A percentile compares a stretch with the other conserved stretches of the same genome.
phyloP scores from a whole-genome alignment of 1,139 yeast genomes.

The Yamadazyma atmosphaerica region DNA sequence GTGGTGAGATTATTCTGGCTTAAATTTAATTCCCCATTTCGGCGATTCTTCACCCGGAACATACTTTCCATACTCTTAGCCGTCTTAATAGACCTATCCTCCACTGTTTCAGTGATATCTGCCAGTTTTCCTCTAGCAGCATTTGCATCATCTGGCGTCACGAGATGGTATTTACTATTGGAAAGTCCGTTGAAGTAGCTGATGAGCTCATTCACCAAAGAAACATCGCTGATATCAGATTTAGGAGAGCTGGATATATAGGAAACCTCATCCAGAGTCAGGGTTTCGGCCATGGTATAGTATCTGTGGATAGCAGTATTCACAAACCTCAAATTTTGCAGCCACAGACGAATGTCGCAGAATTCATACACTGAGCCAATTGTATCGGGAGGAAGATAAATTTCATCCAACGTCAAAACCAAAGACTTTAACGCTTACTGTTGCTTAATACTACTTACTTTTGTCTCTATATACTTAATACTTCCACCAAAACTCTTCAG shows the following conservation, averaged over 20 bases:
- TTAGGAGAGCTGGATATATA: not conserved
- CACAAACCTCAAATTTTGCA: not conserved
- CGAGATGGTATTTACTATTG: not conserved
- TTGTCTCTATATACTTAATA: too few species aligned
- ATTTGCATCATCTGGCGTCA: too few species aligned
- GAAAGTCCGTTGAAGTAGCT: conserved; percentile 4
- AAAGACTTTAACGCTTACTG: too few species aligned
- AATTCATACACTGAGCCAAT: too few species aligned
- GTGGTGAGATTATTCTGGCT: not conserved
- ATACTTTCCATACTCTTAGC: conserved; percentile 7
- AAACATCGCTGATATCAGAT: not conserved
- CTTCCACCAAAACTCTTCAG: too few species aligned
- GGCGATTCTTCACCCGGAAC: conserved; percentile 6
- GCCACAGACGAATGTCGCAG: conserved; percentile 1
- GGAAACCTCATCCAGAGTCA: conserved; percentile 9
- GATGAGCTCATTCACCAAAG: conserved; percentile 5
- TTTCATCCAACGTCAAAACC: too few species aligned
- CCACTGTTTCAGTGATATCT: not conserved
- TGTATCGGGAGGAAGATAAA: too few species aligned
- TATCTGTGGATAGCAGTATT: too few species aligned
- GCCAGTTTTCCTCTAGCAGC: not conserved
- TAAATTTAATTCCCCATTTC: conserved; percentile 6
- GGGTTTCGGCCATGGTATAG: conserved; percentile 1
- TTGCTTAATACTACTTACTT: too few species aligned
- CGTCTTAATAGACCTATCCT: not conserved